A percentile compares a stretch with the other conserved stretches of the same genome.
Conservation (phyloP, 306 rosid species). For the Arachis hypogaea region DNA sequence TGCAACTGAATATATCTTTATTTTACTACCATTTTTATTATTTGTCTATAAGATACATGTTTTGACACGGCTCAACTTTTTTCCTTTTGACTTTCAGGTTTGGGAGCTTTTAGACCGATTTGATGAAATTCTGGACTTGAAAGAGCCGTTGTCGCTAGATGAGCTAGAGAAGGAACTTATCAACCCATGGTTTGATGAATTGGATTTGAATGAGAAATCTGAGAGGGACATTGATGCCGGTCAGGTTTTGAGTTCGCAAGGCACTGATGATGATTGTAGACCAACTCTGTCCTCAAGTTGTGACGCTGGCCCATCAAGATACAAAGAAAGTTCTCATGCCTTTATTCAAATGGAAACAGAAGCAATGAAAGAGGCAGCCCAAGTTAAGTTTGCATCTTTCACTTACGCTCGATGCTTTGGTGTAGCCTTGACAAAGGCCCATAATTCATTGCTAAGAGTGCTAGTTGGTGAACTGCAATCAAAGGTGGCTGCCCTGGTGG, state of each 20-base stretch:
- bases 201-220: conserved; percentile 49
- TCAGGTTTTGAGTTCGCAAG: conserved; percentile 39
- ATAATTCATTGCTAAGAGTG: conserved; percentile 78
- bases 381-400: conserved; percentile 67
- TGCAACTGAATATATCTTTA: conserved; percentile 20
- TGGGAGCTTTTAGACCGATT: conserved; percentile 82
- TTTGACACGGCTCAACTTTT: conserved; percentile 28
- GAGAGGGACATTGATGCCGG: conserved; percentile 50
- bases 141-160: conserved; percentile 63
- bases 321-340: conserved; percentile 54
- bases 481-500: conserved; percentile 89
- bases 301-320: conserved; percentile 52
- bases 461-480: conserved; percentile 83
- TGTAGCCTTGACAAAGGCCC: conserved; percentile 85
- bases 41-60: conserved; percentile 34
- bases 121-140: conserved; percentile 71
- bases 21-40: conserved; percentile 15
- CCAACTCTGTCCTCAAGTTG: conserved; percentile 41
- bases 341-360: conserved; percentile 87
- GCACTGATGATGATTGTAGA: conserved; percentile 47
- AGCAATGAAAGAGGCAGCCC: conserved; percentile 80
- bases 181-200: conserved; percentile 79
- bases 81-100: conserved; percentile 54
- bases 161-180: conserved; percentile 89
- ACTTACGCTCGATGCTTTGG: conserved; percentile 82